Conservation (phyloP, 1,284 basidiomycete genomes). For the Pisolithus thermaeus region DNA sequence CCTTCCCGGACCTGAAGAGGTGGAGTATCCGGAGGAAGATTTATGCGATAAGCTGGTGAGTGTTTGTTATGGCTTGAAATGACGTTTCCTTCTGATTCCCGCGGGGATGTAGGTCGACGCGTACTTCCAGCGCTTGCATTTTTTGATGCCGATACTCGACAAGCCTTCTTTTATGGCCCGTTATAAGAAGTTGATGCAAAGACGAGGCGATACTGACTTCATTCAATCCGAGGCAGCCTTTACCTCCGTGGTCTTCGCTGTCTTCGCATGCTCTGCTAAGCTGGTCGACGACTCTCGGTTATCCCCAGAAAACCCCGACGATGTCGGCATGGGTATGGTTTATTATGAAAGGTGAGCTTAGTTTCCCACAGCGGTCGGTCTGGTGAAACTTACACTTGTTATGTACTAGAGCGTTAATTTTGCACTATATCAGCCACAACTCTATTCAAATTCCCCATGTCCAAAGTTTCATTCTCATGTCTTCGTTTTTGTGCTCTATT, state of each 20-base stretch:
- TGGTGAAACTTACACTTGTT: background rate
- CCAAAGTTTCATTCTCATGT: slow-evolving; percentile 81
- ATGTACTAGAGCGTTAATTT: slow-evolving; percentile 63
- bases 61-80: slow-evolving; percentile 9
- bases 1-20: slow-evolving; percentile 78
- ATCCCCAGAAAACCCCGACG: slow-evolving; percentile 53
- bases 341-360: slow-evolving; percentile 74
- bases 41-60: slow-evolving; percentile 72
- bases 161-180: slow-evolving; percentile 73
- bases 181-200: slow-evolving; percentile 72
- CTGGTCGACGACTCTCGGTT: slow-evolving; percentile 71
- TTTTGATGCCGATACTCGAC: slow-evolving; percentile 78
- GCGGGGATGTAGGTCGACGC: slow-evolving; percentile 58
- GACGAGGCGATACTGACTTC: slow-evolving; percentile 45
- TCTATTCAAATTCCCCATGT: slow-evolving; percentile 80
- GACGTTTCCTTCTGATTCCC: slow-evolving; percentile 17
- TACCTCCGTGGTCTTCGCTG: slow-evolving; percentile 70
- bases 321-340: slow-evolving; percentile 80
- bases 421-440: slow-evolving; percentile 83
- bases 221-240: slow-evolving; percentile 64
- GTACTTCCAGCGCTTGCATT: slow-evolving; percentile 81
- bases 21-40: slow-evolving; percentile 79
- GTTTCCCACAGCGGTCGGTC: slow-evolving; percentile 1
- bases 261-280: slow-evolving; percentile 79
- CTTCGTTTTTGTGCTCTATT: slow-evolving; percentile 83